phyloP scores from a whole-genome alignment of 75 land plant genomes.

The Adiantum capillusveneris region DNA sequence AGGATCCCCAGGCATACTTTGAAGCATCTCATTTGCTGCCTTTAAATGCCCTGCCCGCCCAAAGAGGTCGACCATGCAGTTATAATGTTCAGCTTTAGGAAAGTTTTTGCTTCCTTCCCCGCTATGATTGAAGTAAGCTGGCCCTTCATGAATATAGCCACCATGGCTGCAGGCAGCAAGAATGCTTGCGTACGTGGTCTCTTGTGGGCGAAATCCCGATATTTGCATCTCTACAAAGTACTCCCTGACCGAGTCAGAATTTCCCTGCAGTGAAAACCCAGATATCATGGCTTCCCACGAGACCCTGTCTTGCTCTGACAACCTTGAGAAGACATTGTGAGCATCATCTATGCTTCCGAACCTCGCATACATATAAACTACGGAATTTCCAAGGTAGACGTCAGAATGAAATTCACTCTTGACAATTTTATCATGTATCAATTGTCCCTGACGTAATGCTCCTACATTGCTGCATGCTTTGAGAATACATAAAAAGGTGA shows the following conservation, averaged over 20 bases:
- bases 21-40: conserved; percentile 33
- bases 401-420: conserved; percentile 1
- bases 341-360: conserved; percentile 6
- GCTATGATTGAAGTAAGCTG: conserved; percentile 30
- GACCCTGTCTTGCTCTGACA: neutral
- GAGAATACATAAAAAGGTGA: conserved; percentile 4
- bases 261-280: conserved; percentile 1
- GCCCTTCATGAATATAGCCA: conserved; percentile 34
- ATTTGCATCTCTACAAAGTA: conserved; percentile 9
- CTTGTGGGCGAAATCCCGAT: conserved; percentile 21
- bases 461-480: conserved; percentile 9
- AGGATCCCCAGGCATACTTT: conserved; percentile 19
- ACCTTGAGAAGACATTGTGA: neutral
- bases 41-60: conserved; percentile 39
- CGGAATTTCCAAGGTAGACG: neutral
- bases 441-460: neutral
- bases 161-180: conserved; percentile 53
- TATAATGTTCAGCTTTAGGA: conserved; percentile 44
- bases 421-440: neutral
- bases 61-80: conserved; percentile 58
- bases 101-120: neutral
- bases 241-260: neutral
- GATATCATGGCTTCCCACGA: conserved; percentile 3
- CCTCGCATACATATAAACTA: conserved; percentile 1
- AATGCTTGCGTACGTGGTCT: conserved; percentile 44